Conservation (phyloP, 163 green algal species). For the Volvox carteri region DNA sequence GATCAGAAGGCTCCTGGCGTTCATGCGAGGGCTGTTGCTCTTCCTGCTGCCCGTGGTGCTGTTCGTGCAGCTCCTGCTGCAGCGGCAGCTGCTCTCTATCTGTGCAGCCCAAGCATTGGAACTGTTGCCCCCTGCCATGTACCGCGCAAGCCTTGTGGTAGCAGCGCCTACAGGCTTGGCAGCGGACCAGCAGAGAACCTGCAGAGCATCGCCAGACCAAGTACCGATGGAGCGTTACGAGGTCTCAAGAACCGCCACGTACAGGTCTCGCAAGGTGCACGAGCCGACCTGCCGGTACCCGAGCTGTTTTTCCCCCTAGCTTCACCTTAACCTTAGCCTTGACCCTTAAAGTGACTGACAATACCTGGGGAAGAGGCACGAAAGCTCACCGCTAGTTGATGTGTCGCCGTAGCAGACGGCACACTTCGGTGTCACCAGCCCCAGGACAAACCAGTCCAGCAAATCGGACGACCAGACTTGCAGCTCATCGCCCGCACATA, state of each 20-base stretch:
- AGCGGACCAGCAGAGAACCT: not conserved
- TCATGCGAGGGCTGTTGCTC: not conserved
- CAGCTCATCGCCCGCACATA: not conserved
- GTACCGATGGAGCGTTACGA: no score
- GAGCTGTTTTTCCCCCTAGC: no score
- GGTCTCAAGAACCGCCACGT: no score
- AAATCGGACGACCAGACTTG: not conserved
- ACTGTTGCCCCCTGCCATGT: no score
- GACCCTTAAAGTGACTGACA: no score
- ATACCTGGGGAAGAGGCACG: not conserved
- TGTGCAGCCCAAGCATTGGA: no score
- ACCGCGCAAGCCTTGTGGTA: not conserved
- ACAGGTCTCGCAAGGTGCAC: no score
- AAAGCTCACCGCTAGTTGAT: not conserved
- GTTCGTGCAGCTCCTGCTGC: not conserved
- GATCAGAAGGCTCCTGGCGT: not conserved
- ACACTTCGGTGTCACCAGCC: not conserved
- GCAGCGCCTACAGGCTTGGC: not conserved
- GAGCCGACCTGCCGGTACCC: no score
- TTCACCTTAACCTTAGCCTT: no score
- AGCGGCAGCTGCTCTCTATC: no score
- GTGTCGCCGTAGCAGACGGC: not conserved
- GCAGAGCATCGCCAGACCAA: no score
- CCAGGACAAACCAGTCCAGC: constrained; percentile 5
- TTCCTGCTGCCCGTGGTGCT: not conserved